phyloP scores from a whole-genome alignment of 2,329 filamentous ascomycete genomes.

The Geosmithia putterillii region DNA sequence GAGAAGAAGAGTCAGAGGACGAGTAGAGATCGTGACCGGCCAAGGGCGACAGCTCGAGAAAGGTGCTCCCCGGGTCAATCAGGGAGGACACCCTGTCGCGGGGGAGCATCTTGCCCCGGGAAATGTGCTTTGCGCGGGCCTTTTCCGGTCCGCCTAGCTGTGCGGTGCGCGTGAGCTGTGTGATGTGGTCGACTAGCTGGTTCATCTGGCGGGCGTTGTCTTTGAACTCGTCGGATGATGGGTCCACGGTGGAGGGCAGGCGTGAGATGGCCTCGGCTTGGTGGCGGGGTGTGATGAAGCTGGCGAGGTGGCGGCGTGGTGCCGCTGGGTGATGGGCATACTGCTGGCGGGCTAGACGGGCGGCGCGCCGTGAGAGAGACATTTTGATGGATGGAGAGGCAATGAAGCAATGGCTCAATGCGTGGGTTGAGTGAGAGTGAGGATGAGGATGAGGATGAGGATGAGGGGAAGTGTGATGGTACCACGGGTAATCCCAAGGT shows the following conservation, averaged over 20 bases:
- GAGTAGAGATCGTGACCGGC: slow-evolving; percentile 79
- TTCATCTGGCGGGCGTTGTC: slow-evolving; percentile 73
- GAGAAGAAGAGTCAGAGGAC: too few species aligned
- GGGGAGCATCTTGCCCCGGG: slow-evolving; percentile 87
- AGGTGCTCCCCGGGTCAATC: slow-evolving; percentile 79
- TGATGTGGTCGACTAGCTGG: slow-evolving; percentile 56
- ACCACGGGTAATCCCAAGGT: too few species aligned
- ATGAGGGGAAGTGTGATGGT: not conserved
- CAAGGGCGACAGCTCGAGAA: slow-evolving; percentile 87
- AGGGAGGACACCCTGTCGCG: slow-evolving; percentile 79
- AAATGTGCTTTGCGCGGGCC: slow-evolving; percentile 75
- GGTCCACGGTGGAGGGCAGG: slow-evolving; percentile 64
- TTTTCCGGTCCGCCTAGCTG: slow-evolving; percentile 69
- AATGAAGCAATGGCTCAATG: too few species aligned
- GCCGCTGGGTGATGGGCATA: slow-evolving; percentile 19
- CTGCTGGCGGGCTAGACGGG: slow-evolving; percentile 22
- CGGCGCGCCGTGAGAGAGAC: slow-evolving; percentile 33
- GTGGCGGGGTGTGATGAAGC: slow-evolving; percentile 66
- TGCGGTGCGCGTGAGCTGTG: slow-evolving; percentile 57
- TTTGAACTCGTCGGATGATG: slow-evolving; percentile 63
- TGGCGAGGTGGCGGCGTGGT: slow-evolving; percentile 42
- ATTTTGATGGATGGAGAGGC: slow-evolving; percentile 23
- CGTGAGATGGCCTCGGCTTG: slow-evolving; percentile 77
- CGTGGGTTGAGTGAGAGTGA: too few species aligned
- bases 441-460: too few species aligned